A percentile compares a stretch with the other conserved stretches of the same genome.
Evolutionary conservation across 306 rosid species (phyloP).

Genomic region (Myrica gale): DNA sequence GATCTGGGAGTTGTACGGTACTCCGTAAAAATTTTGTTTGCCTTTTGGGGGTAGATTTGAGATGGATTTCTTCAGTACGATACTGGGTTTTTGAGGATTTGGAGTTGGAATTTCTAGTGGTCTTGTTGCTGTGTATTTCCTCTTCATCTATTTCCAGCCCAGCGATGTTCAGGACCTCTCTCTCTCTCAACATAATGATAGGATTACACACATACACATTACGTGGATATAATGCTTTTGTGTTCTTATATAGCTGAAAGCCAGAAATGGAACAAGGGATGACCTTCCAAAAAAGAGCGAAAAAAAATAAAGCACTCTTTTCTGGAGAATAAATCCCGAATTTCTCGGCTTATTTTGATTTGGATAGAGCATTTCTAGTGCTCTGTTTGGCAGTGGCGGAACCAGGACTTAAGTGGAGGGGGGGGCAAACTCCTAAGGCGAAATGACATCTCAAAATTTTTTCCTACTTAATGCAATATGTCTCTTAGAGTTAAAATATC

Average conservation of each 20-base stretch:
- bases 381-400: neutral
- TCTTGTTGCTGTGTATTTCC: neutral
- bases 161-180: conserved; percentile 34
- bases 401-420: no score
- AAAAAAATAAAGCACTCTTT: no score
- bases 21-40: neutral
- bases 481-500: no score
- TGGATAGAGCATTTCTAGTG: conserved; percentile 3
- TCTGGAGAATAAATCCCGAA: no score
- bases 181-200: neutral
- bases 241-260: neutral
- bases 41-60: neutral
- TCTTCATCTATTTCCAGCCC: neutral
- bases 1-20: neutral
- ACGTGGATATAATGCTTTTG: neutral
- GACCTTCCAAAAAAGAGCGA: no score
- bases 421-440: no score
- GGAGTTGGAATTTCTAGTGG: neutral
- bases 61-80: neutral
- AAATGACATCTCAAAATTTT: no score
- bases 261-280: no score
- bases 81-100: neutral
- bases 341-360: neutral
- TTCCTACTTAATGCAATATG: no score
- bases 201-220: neutral